Evolutionary conservation across 306 rosid species (phyloP), one percentile per base, ranked within the genome.

Genomic region (Vachellia collinsii): DNA sequence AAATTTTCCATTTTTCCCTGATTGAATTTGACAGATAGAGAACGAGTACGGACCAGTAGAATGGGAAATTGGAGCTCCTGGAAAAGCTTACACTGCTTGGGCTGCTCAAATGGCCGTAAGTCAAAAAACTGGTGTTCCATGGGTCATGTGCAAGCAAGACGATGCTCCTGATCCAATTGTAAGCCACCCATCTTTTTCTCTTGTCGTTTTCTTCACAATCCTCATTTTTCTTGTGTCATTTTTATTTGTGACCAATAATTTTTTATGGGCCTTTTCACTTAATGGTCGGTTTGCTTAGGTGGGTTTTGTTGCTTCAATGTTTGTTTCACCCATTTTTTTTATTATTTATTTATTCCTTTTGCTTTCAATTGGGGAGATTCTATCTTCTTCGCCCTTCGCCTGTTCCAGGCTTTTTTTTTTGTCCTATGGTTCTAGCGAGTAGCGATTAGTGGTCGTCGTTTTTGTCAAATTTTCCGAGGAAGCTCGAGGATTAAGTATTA

Each of bases 121-220:
- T 53, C 65, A 83, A 58, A 78, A 67, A 8, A 91, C 97, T 4
- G 98, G 97, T 37, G 98, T 94, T 20, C 98, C 98, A 7, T 94
- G 98, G 98, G 85, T 94, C 41, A 94, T 94, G 97, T 94, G 98
- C 86, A 94, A 94, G 89, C 84, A 94, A 88, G 84, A 77, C 13
- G 91, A 94, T 84, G 97, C 94, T 39, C 98, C 98, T 39, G 94
- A 92, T 86, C 98, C 98, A 19, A 82, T 92, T 87, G 97, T 94
- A 83, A 84, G 87, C 23, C 58, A 66, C 72, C 46, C 3, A 1
- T 39, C 25, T 63, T 23, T 53, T 59, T 10, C 29, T 48, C 66
- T 42, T 36, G 72, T 85, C 76, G 42, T 72, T 87, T 74, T 75
- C 79, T 0, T 76, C 22, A 65, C 11, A 42, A 71, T 29, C 48